These are phyloP conservation scores for Chimonanthus salicifolius DNA, from an alignment of 164 flowering plant genomes.

Conservation along the genomic window DNA sequence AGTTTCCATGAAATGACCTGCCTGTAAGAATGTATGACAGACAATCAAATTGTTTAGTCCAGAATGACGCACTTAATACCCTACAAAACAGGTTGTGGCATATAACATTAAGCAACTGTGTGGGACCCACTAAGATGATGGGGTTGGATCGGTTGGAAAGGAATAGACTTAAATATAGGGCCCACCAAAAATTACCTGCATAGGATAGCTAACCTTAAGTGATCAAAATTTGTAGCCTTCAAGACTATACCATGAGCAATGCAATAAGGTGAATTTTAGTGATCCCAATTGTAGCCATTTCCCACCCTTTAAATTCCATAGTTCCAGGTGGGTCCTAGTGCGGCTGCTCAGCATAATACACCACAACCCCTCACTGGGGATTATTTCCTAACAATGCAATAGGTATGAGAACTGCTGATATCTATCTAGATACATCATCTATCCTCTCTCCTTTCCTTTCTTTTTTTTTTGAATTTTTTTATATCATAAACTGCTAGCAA, in stretches of 20 bases:
- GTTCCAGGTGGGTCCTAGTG: neutral
- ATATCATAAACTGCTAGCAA: too few relatives aligned
- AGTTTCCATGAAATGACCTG: neutral
- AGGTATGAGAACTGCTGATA: too few relatives aligned
- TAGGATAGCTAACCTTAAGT: neutral
- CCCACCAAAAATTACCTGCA: neutral
- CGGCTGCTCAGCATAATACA: too few relatives aligned
- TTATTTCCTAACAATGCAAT: too few relatives aligned
- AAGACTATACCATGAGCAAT: too few relatives aligned
- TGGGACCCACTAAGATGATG: neutral
- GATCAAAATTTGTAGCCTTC: too few relatives aligned
- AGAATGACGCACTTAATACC: neutral
- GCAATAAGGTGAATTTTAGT: neutral
- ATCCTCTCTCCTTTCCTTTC: too few relatives aligned
- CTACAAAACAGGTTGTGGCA: neutral
- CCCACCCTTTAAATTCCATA: neutral
- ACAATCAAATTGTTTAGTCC: neutral
- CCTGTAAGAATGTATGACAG: neutral
- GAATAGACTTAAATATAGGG: neutral
- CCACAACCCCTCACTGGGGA: too few relatives aligned
- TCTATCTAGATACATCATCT: too few relatives aligned
- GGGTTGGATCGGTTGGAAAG: neutral
- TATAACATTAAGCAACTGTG: neutral
- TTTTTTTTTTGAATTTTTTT: too few relatives aligned
- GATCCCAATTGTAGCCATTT: neutral